Conservation (phyloP, 1,284 basidiomycete species). For the Ustilago xerochloae region DNA sequence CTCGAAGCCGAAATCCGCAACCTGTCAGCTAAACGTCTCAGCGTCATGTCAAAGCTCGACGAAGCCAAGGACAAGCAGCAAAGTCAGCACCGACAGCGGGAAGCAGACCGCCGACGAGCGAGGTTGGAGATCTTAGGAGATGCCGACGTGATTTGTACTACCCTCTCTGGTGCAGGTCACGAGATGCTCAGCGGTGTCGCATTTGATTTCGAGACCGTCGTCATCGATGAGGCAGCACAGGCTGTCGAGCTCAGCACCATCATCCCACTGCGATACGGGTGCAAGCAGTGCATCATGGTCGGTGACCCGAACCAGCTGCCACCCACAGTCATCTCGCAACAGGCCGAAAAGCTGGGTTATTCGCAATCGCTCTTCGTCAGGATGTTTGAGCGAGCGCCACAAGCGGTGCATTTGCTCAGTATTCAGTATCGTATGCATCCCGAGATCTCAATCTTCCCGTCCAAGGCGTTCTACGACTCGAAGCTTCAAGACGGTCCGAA, state of each 20-base stretch:
- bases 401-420: conserved; percentile 88
- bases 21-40: conserved; percentile 46
- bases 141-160: conserved; percentile 92
- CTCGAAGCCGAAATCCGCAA: conserved; percentile 53
- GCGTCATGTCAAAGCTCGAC: conserved; percentile 54
- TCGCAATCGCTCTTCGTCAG: conserved; percentile 93
- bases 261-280: conserved; percentile 92
- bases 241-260: conserved; percentile 95
- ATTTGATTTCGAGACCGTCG: conserved; percentile 92
- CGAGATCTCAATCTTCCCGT: conserved; percentile 89
- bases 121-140: conserved; percentile 68
- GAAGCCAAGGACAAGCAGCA: conserved; percentile 59
- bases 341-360: conserved; percentile 83
- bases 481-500: conserved; percentile 85
- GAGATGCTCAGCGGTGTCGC: conserved; percentile 78
- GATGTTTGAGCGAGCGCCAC: conserved; percentile 80
- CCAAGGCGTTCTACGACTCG: conserved; percentile 86
- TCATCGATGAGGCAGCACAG: conserved; percentile 98
- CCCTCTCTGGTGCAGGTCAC: conserved; percentile 86
- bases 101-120: conserved; percentile 54
- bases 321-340: conserved; percentile 91
- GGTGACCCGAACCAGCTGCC: conserved; percentile 98
- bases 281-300: conserved; percentile 88
- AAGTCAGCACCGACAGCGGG: conserved; percentile 50
- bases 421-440: conserved; percentile 99